Base-by-base conservation (phyloP, 208 protist genomes). In the Porcisia deanei region DNA sequence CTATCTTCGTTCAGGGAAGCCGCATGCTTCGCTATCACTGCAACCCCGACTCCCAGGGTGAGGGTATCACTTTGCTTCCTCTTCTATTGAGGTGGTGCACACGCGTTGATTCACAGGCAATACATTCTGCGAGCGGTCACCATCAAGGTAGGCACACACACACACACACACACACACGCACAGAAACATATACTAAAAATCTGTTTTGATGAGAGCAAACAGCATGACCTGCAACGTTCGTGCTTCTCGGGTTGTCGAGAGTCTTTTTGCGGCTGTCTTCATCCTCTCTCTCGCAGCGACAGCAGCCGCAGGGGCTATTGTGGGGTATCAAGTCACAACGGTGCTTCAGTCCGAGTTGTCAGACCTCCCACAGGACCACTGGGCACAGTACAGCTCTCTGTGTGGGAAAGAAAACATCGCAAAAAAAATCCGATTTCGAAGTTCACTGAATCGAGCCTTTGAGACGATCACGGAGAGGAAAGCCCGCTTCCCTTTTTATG, bases 401-500 rank as follows among this genome's bases (percentile, higher is more conserved):
- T 80, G 76, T 41, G 30, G n/a, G 30, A 18, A 61, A 3, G 22
- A n/a, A 7, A 34, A 39, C 22, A 64, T 63, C 22, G 47, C 39
- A 1, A 39, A 61, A 20, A 73, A 47, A 37, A 71, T 72, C 14
- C 30, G 14, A 5, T 12, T 57, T 4, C 0, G 3, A 1, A 3
- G 52, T 20, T 30, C 69, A 43, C 71, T 77, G 7, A 53, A 77
- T 58, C 20, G 74, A n/a, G 25, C 16, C 25, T 71, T 71, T 57
- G 53, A 54, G n/a, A 22, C 4, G 20, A 10, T 66, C 18, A 34
- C 49, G 2, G 25, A 3, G 3, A 1, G 12, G 14, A 64, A 20
- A 12, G 18, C n/a, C 30, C 65, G 74, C 52, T 49, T 57, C 9
- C 82, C 85, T 4, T 90, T 85, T 59, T 90, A 87, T 64, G 78